These are phyloP conservation scores for Rubroshorea leprosula DNA, from an alignment of 345 rosid genomes.

Conservation along the genomic window DNA sequence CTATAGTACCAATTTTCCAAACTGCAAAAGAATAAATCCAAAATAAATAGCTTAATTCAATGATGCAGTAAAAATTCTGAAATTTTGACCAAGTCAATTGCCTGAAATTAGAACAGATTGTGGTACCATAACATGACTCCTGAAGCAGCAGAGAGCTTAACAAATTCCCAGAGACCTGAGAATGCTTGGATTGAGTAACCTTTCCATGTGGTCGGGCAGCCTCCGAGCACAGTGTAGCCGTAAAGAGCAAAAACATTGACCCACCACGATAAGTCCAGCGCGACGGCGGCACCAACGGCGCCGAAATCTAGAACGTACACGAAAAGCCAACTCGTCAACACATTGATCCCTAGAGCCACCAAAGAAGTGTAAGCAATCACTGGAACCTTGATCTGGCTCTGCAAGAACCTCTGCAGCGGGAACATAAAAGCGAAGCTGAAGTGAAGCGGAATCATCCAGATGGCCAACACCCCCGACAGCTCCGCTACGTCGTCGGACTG, in stretches of 20 bases:
- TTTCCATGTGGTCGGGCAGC: slow-evolving; percentile 61
- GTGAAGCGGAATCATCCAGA: slow-evolving; percentile 55
- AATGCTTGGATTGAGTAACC: slow-evolving; percentile 56
- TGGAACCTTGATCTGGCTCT: slow-evolving; percentile 12
- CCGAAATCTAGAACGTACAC: slow-evolving; percentile 39
- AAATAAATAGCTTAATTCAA: too few relatives aligned
- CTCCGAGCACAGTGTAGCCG: slow-evolving; percentile 28
- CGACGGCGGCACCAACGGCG: slow-evolving; percentile 42
- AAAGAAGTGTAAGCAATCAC: slow-evolving; percentile 39
- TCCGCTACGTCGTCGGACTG: slow-evolving; percentile 67
- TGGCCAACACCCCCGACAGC: slow-evolving; percentile 34
- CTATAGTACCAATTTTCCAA: slow-evolving; percentile 77
- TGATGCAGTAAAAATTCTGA: too few relatives aligned
- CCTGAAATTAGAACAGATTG: neutral
- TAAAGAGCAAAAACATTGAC: slow-evolving; percentile 29
- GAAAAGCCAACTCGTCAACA: slow-evolving; percentile 46
- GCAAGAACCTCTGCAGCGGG: slow-evolving; percentile 57
- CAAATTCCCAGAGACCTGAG: slow-evolving; percentile 49
- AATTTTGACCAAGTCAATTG: neutral
- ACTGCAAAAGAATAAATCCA: slow-evolving; percentile 24
- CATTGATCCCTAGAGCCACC: slow-evolving; percentile 32
- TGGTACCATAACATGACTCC: slow-evolving; percentile 86
- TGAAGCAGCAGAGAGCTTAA: slow-evolving; percentile 56
- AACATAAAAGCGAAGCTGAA: slow-evolving; percentile 52
- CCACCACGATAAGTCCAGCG: slow-evolving; percentile 63